Evolutionary conservation across 495 filamentous ascomycete genomes (phyloP).

Genomic region (Acidiella bohemica): DNA sequence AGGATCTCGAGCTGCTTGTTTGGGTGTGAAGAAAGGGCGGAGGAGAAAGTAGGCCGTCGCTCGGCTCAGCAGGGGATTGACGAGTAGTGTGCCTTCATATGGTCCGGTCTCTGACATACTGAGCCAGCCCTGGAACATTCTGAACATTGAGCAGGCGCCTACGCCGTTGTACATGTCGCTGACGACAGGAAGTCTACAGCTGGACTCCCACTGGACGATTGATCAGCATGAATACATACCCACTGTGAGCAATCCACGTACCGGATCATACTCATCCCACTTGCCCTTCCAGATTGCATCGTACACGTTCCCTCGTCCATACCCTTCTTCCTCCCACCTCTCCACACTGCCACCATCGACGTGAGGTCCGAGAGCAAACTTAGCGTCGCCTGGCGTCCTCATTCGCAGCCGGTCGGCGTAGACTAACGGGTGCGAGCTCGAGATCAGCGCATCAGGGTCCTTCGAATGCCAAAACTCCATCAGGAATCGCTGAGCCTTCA

Average conservation of each 20-base stretch:
- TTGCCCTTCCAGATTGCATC: conserved; percentile 54
- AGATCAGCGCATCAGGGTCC: conserved; percentile 47
- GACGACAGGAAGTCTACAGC: conserved; percentile 50
- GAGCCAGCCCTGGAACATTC: conserved; percentile 83
- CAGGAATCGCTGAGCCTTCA: conserved; percentile 55
- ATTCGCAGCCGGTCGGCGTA: conserved; percentile 82
- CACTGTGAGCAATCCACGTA: too few relatives aligned
- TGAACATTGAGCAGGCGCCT: conserved; percentile 70
- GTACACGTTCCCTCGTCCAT: conserved; percentile 57
- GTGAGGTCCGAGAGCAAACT: conserved; percentile 77
- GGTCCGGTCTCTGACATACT: conserved; percentile 59
- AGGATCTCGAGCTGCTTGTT: conserved; percentile 20
- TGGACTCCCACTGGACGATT: conserved; percentile 67
- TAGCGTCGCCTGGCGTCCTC: conserved; percentile 55
- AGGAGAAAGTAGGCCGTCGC: conserved; percentile 70
- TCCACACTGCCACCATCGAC: conserved; percentile 75
- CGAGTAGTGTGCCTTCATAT: conserved; percentile 64
- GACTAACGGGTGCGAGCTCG: conserved; percentile 44
- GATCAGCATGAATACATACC: too few relatives aligned
- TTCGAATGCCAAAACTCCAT: conserved; percentile 63
- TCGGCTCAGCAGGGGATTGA: conserved; percentile 64
- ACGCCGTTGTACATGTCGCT: conserved; percentile 72
- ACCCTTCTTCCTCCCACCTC: conserved; percentile 72
- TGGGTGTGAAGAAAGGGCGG: conserved; percentile 66
- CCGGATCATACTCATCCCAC: conserved; percentile 77